These are phyloP conservation scores for Ceratobasidium sp. DNA, from an alignment of 1,284 basidiomycete genomes.

Conservation along the genomic window DNA sequence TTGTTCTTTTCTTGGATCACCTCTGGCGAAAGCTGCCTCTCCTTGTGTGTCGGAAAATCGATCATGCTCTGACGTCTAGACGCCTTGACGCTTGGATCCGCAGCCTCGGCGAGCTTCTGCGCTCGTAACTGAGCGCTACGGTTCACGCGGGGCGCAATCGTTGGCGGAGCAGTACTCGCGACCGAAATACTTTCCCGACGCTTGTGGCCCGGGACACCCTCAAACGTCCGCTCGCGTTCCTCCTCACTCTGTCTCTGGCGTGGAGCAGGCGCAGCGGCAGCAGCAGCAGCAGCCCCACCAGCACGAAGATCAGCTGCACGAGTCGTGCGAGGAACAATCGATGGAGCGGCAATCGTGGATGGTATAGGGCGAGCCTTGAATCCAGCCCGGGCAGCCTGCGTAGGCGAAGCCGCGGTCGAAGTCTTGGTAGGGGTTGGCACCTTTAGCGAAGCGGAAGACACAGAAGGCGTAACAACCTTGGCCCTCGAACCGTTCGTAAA, in stretches of 20 bases:
- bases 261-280: slow-evolving; percentile 38
- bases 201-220: slow-evolving; percentile 44
- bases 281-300: slow-evolving; percentile 62
- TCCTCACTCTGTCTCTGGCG: slow-evolving; percentile 35
- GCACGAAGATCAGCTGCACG: slow-evolving; percentile 60
- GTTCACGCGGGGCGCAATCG: slow-evolving; percentile 72
- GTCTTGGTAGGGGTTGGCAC: slow-evolving; percentile 45
- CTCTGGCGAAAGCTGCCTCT: slow-evolving; percentile 22
- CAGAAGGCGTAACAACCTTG: slow-evolving; percentile 56
- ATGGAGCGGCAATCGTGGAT: slow-evolving; percentile 62
- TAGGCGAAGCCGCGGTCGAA: slow-evolving; percentile 50
- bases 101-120: slow-evolving; percentile 31
- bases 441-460: slow-evolving; percentile 52
- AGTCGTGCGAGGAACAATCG: slow-evolving; percentile 78
- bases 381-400: slow-evolving; percentile 56
- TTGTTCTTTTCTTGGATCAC: slow-evolving; percentile 46
- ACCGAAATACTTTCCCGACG: slow-evolving; percentile 61
- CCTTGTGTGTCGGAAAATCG: neutral
- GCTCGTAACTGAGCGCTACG: slow-evolving; percentile 39
- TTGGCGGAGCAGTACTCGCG: slow-evolving; percentile 75
- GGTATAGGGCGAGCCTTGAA: slow-evolving; percentile 81
- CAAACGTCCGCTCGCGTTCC: slow-evolving; percentile 42
- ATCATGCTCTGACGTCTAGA: slow-evolving; percentile 17
- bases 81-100: slow-evolving; percentile 4
- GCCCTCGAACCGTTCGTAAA: slow-evolving; percentile 35